Evolutionary conservation across 208 protist genomes (phyloP), one percentile per base, ranked within the genome.

Genomic region (Acanthamoeba polyphaga): DNA sequence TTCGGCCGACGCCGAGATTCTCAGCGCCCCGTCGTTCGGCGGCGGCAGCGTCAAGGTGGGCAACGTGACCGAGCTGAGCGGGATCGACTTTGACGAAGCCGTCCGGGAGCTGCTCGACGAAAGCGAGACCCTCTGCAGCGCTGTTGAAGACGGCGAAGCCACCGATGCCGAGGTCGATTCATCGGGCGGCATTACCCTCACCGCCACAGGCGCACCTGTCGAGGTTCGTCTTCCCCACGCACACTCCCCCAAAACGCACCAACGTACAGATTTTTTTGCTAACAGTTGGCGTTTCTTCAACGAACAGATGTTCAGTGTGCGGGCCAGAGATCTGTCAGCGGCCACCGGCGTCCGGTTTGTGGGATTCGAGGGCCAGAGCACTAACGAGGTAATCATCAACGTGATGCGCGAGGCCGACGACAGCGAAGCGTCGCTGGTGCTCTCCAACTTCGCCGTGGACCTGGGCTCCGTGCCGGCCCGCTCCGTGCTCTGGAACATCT

Each of bases 401-500:
- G 80, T 88, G 5, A 88, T 88, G 80, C 80, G 80, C n/a, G 80
- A 88, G 80, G 0, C 17, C 51, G 19, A 38, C 80, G 80, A 88
- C 8, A 46, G 34, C 32, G 64, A 49, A 6, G 8, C 51, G 8
- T 64, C 53, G 3, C 80, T 88, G 10, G 8, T 27, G 15, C 32
- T 88, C 24, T 58, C 53, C 27, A 88, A 88, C 32, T 58, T 88
- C n/a, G 80, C 1, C 49, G 53, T 88, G 24, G 51, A 88, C 53
- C 51, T 88, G 46, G 80, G 80, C 51, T 9, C 49, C 0, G 80
- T 88, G 13, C 32, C 80, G 80, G n/a, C 29, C 4, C 46, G 80
- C 15, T 88, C 80, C n/a, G 17, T 88, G 49, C 51, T 88, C n/a
- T 88, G 80, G 80, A 88, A 88, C 80, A 66, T 88, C 80, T 88